phyloP scores from a whole-genome alignment of 179 eudicot species.

The Silene vulgaris region DNA sequence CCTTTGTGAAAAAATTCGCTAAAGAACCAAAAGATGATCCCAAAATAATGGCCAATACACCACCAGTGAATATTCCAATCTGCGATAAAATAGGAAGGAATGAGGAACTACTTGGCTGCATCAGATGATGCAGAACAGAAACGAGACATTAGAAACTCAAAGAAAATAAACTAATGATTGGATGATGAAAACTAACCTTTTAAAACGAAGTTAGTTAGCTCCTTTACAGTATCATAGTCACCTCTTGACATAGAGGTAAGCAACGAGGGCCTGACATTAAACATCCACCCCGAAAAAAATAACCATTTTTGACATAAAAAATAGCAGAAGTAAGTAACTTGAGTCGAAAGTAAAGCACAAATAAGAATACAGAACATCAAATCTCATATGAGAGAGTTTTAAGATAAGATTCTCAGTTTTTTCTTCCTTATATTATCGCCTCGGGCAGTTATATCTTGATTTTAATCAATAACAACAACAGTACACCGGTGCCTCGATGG shows the following conservation, averaged over 20 bases:
- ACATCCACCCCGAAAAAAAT: constrained; percentile 2
- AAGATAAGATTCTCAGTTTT: not conserved
- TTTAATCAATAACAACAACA: no score
- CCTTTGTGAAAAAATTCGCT: constrained; percentile 67
- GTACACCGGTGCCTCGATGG: no score
- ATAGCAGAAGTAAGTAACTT: not conserved
- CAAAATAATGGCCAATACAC: constrained; percentile 56
- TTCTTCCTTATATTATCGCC: no score
- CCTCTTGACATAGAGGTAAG: constrained; percentile 66
- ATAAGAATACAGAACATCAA: not conserved
- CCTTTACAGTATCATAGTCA: constrained; percentile 59
- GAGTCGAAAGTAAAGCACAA: not conserved
- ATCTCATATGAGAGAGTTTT: not conserved
- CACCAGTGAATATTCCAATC: constrained; percentile 67
- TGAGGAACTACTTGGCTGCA: not conserved
- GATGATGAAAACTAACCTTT: constrained; percentile 46
- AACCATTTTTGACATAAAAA: not conserved
- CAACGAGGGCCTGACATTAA: constrained; percentile 63
- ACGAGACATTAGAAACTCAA: not conserved
- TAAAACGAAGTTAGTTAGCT: constrained; percentile 56
- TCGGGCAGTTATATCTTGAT: no score
- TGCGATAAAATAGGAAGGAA: constrained; percentile 30
- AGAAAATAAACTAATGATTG: not conserved
- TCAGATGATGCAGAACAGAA: not conserved
- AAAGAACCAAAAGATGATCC: constrained; percentile 63